Evolutionary conservation across 352 stramenopile genomes (phyloP), one percentile per base, ranked within the genome.

Genomic region (Pythium folliculosum): DNA sequence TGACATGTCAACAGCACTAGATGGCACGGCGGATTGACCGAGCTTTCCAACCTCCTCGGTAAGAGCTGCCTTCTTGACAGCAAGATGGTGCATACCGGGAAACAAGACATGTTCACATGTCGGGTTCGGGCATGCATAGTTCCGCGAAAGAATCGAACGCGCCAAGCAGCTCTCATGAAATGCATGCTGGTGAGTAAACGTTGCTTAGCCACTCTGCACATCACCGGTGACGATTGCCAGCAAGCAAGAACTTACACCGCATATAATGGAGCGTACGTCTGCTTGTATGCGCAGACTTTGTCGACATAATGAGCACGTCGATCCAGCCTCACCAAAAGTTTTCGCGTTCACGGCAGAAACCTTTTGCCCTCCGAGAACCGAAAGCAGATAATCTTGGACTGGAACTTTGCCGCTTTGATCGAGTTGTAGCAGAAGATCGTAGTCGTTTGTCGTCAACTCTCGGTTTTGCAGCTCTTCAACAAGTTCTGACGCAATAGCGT

Each of bases 381-480:
- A 71, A n/a, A 93, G 63, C 27, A 94, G 55, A 60, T 82, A 94
- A 22, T 92, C 81, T 66, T 92, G 84, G n/a, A 94, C 57, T n/a
- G 81, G 77, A 19, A 58, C 72, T 25, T 87, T 89, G 22, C 83
- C 80, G 4, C 65, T 67, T 45, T 81, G 72, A 57, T 94, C 86
- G 0, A 94, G 69, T 38, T 94, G 77, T 14, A 94, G 69, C 1
- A 95, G 67, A 7, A 92, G 49, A 49, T 93, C 86, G 56, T 94
- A 95, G 64, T 95, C 87, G 45, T 90, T 91, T n/a, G 82, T 92
- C 32, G 86, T 91, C 9, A 95, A 72, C 40, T 95, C 87, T 65
- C 87, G 75, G 37, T 67, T 81, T 62, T 95, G 77, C 0, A 95
- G 70, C 9, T 91, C 84, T 32, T 75, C 67, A 14, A 92, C 78